phyloP scores from a whole-genome alignment of 805 yeast genomes.

The Lachancea lanzarotensis region DNA sequence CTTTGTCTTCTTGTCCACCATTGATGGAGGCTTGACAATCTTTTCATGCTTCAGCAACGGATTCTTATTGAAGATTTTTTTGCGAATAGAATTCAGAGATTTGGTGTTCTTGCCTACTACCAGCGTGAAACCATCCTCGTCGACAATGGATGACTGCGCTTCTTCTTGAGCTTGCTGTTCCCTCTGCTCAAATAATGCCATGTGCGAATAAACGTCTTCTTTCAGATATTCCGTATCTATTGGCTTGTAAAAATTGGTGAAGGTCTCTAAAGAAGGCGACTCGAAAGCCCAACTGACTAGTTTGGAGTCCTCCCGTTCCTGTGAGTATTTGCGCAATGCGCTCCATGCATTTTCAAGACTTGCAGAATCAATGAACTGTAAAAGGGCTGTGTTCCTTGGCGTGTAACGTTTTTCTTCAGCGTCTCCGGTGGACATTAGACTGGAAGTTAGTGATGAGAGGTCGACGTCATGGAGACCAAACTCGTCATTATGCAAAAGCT shows the following conservation, averaged over 20 bases:
- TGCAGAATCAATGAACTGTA: conserved; percentile 67
- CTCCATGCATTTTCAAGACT: conserved; percentile 45
- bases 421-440: conserved; percentile 36
- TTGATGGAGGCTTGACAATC: conserved; percentile 23
- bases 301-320: conserved; percentile 33
- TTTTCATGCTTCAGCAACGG: conserved; percentile 30
- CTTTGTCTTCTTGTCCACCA: conserved; percentile 63
- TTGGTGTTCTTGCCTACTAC: conserved; percentile 86
- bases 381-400: conserved; percentile 69
- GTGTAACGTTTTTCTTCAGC: conserved; percentile 37
- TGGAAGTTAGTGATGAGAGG: conserved; percentile 54
- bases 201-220: conserved; percentile 49
- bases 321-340: conserved; percentile 58
- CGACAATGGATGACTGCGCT: conserved; percentile 57
- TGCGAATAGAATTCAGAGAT: conserved; percentile 43
- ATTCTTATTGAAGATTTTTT: conserved; percentile 29
- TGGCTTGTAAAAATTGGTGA: conserved; percentile 38
- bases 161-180: conserved; percentile 58
- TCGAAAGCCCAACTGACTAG: conserved; percentile 33
- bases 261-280: conserved; percentile 36
- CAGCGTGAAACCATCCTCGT: conserved; percentile 89
- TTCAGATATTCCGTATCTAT: conserved; percentile 47
- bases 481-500: conserved; percentile 38
- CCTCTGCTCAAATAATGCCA: conserved; percentile 60
- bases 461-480: conserved; percentile 43